Percentiles rank a stretch among this genome's conserved stretches.
These are phyloP conservation scores for Phyllostachys edulis DNA, from an alignment of 176 grass and related monocot species.

Conservation along the genomic window DNA sequence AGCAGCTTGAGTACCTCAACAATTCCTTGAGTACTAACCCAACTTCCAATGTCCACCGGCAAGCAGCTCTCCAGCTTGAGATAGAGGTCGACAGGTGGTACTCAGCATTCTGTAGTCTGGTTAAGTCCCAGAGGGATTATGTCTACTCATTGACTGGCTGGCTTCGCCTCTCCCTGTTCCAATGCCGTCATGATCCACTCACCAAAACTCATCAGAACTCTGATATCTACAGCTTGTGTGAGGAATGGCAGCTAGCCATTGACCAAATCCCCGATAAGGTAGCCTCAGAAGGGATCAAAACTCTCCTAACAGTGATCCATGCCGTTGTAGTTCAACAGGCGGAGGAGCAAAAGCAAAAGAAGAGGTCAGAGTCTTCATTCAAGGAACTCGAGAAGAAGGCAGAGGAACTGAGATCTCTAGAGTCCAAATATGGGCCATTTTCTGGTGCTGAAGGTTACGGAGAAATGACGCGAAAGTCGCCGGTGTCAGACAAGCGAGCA, in stretches of 20 bases:
- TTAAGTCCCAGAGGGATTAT: slow-evolving; percentile 89
- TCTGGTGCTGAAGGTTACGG: slow-evolving; percentile 33
- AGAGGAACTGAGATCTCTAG: slow-evolving; percentile 67
- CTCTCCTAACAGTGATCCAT: slow-evolving; percentile 76
- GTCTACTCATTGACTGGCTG: slow-evolving; percentile 85
- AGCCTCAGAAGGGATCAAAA: slow-evolving; percentile 93
- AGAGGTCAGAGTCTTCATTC: slow-evolving; percentile 67
- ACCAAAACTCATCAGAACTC: slow-evolving; percentile 56
- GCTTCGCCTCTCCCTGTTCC: slow-evolving; percentile 92
- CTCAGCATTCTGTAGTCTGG: slow-evolving; percentile 77
- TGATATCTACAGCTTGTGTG: slow-evolving; percentile 80
- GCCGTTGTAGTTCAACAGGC: slow-evolving; percentile 75
- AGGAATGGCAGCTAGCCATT: slow-evolving; percentile 94
- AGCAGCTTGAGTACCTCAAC: slow-evolving; percentile 87
- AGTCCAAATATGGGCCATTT: slow-evolving; percentile 59
- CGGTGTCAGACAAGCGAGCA: slow-evolving; percentile 56
- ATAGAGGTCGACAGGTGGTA: slow-evolving; percentile 92
- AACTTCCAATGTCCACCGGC: slow-evolving; percentile 72
- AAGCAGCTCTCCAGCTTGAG: slow-evolving; percentile 86
- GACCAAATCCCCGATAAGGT: slow-evolving; percentile 94
- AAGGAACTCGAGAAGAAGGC: slow-evolving; percentile 84
- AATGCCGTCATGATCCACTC: slow-evolving; percentile 66
- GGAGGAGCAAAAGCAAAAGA: slow-evolving; percentile 93
- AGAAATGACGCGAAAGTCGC: slow-evolving; percentile 38
- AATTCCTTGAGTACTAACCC: slow-evolving; percentile 59